Base-by-base conservation (phyloP, 2,329 filamentous ascomycete species). In the Penicillium palitans region DNA sequence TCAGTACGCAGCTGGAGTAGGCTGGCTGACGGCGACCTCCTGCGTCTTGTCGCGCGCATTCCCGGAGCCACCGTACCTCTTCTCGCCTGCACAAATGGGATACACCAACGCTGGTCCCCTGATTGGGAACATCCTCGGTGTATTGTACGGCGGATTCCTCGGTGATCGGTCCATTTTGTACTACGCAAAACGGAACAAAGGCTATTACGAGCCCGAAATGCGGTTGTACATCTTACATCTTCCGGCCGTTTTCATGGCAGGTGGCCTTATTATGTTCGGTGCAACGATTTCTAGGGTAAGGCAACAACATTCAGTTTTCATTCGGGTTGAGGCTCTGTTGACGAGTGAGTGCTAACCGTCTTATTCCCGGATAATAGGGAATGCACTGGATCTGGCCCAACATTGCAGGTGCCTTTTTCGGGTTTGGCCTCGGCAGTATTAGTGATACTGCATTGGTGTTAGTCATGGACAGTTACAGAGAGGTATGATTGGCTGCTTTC, bases 191-290 rank as follows among this genome's bases (percentile, higher is more conserved):
- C 69, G 73, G 17, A 80, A 81, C 61, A 71, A 72, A 33, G 79
- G 79, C 40, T 76, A 79, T 59, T 79, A 79, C 51, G 80, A 82
- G 65, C 77, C 80, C 1, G 80, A 82, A 65, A 81, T 81, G 74
- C 73, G 79, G 3, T 69, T 81, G 6, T 78, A 72, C 41, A 72
- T 69, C 24, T 59, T 70, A 19, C 68, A 68, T 42, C 35, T 71
- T 2, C 74, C 76, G 31, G 72, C 77, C 52, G 45, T 80, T 6
- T 55, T 76, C 3, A 72, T 78, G 19, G 77, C 78, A 0, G 73
- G 74, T 3, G 79, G 78, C 0, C 64, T 80, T 50, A 70, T 80
- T 17, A 68, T 81, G 68, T 79, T 78, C 61, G 77, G 77, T 1
- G 64, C 63, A 0, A 78, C 76, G 0, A 65, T 74, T 3, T 68